phyloP scores from a whole-genome alignment of 805 yeast genomes.

The Alloascoidea africana region DNA sequence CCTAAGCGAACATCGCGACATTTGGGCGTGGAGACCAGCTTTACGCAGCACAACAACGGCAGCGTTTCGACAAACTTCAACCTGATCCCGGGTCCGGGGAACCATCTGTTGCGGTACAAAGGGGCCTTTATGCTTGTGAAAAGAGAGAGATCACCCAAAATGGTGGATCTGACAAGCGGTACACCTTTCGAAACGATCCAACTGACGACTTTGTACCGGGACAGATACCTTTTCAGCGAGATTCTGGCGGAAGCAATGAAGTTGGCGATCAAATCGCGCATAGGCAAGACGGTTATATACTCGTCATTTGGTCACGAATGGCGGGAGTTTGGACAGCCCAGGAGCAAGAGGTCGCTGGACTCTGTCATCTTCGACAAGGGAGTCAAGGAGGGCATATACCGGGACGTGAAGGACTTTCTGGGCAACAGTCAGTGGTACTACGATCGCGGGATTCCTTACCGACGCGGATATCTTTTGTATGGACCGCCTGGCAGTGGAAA shows the following conservation, averaged over 20 bases:
- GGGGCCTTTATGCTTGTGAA: conserved; percentile 82
- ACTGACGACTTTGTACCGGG: conserved; percentile 76
- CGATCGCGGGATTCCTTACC: conserved; percentile 92
- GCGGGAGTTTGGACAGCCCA: conserved; percentile 95
- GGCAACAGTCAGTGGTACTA: conserved; percentile 80
- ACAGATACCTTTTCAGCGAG: conserved; percentile 51
- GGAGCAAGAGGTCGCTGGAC: conserved; percentile 69
- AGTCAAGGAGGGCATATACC: conserved; percentile 45
- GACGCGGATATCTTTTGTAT: conserved; percentile 84
- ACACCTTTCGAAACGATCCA: conserved; percentile 96
- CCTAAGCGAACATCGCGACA: conserved; percentile 69
- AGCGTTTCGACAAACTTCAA: conserved; percentile 76
- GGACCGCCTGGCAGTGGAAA: conserved; percentile 99
- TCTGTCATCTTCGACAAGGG: conserved; percentile 78
- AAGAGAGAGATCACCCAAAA: conserved; percentile 79
- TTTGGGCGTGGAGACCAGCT: conserved; percentile 78
- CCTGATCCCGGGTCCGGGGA: conserved; percentile 95
- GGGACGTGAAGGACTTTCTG: conserved; percentile 72
- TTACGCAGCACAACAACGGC: conserved; percentile 83
- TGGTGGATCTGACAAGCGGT: conserved; percentile 81
- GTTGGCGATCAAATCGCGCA: conserved; percentile 66
- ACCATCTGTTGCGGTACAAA: conserved; percentile 70
- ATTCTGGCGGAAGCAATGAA: conserved; percentile 72
- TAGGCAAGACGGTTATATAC: conserved; percentile 87
- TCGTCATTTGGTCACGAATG: conserved; percentile 98